phyloP scores from a whole-genome alignment of 352 stramenopile species.

The Pythium folliculosum region DNA sequence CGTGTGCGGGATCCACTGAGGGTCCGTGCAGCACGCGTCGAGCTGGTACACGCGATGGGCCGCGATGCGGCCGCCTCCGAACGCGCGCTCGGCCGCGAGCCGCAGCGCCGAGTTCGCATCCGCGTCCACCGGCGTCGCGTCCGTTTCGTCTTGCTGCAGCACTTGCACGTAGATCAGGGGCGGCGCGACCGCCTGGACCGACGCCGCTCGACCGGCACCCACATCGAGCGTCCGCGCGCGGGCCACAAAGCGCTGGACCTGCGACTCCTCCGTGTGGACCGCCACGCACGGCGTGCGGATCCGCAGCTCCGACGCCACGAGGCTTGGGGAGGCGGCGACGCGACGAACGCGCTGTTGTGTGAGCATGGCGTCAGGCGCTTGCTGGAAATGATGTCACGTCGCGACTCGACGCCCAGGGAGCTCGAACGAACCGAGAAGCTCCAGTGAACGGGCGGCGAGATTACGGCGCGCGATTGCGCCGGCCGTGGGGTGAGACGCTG shows the following conservation, averaged over 20 bases:
- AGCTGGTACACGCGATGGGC: conserved; percentile 59
- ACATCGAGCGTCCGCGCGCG: conserved; percentile 2
- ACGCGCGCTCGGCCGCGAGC: conserved; percentile 2
- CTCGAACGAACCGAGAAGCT: no score
- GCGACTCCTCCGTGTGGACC: conserved; percentile 35
- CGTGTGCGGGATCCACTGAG: conserved; percentile 42
- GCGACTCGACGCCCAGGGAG: no score
- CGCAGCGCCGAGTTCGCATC: conserved; percentile 21
- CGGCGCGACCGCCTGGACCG: conserved; percentile 18
- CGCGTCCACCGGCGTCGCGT: background rate
- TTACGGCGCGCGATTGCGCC: conserved; percentile 9
- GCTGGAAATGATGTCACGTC: no score
- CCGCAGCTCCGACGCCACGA: background rate
- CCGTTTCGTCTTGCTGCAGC: background rate
- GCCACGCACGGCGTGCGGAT: conserved; percentile 24
- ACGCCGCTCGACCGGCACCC: background rate
- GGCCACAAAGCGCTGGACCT: conserved; percentile 32
- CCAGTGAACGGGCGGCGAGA: background rate
- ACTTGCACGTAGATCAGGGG: conserved; percentile 37
- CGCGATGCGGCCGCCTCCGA: conserved; percentile 39
- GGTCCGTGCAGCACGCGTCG: conserved; percentile 41
- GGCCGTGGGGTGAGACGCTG: background rate
- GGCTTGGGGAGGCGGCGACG: background rate
- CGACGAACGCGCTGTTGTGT: background rate
- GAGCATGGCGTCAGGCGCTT: background rate